Conservation (phyloP, 2,329 filamentous ascomycete genomes). For the Sclerotinia nivalis region DNA sequence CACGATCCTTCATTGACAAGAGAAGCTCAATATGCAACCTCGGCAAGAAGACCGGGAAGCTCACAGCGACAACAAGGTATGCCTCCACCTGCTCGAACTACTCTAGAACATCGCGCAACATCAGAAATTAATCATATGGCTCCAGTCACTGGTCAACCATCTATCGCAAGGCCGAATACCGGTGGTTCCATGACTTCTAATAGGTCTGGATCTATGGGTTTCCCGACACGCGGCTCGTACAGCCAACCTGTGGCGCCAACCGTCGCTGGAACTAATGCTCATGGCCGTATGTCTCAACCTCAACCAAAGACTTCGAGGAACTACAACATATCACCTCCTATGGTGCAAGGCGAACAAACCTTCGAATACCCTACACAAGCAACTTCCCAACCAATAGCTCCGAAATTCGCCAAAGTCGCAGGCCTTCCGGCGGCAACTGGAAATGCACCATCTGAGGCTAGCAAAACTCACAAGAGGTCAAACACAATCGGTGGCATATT, state of each 20-base stretch:
- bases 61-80: constrained; percentile 44
- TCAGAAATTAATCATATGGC: constrained; percentile 58
- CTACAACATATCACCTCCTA: constrained; percentile 70
- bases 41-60: constrained; percentile 39
- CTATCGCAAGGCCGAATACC: constrained; percentile 68
- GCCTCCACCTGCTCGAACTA: constrained; percentile 49
- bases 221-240: constrained; percentile 79
- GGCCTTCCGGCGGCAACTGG: constrained; percentile 55
- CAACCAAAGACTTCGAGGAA: constrained; percentile 59
- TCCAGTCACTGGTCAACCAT: constrained; percentile 43
- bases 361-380: constrained; percentile 61
- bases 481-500: constrained; percentile 81
- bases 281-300: constrained; percentile 87
- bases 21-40: constrained; percentile 53
- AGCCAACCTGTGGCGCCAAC: constrained; percentile 85
- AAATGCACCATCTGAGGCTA: constrained; percentile 32
- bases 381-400: constrained; percentile 50
- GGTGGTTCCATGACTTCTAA: constrained; percentile 75
- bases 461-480: constrained; percentile 63
- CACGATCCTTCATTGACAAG: constrained; percentile 54
- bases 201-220: constrained; percentile 50
- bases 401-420: constrained; percentile 59
- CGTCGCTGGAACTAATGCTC: constrained; percentile 83
- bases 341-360: constrained; percentile 51
- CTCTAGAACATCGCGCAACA: constrained; percentile 53